Evolutionary conservation across 805 yeast genomes (phyloP), one percentile per base, ranked within the genome.

Genomic region (Wickerhamomyces silvicola): DNA sequence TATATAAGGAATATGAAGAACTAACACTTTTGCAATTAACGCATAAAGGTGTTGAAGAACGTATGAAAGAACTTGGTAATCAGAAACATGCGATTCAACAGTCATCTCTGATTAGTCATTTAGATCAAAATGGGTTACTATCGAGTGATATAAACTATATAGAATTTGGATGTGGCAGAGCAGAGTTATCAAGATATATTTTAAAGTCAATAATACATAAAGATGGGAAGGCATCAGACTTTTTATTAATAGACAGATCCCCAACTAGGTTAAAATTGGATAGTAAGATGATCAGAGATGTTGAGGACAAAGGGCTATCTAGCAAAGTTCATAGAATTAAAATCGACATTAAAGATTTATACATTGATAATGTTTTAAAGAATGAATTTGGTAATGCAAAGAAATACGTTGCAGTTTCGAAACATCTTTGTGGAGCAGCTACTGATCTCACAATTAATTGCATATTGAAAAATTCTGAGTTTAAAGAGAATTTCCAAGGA

Each of bases 141-240:
- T 52, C 56, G 2, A 24, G 52, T 2, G 36, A 43, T 3, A 33
- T 45, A 22, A 57, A 64, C 31, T 73, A 75, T 49, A 52, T 81
- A 18, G 97, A 87, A 56, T 86, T 85, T 62, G 97, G 97, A 1
- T 83, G 95, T 54, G 97, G 97, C 0, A 72, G 88, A 41, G 95
- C 84, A 2, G 96, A 88, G 50, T 65, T 87, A 16, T 70, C 87
- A 1, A 57, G 94, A 36, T 81, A 75, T 45, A 59, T 83, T 10
- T 66, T 56, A 7, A 46, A 45, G 34, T 63, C 50, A 33, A 51
- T 54, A 11, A 36, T 49, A 11, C 40, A 38, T 18, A 43, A 50
- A 25, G 45, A 41, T 29, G 26, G 24, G 4, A 36, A 35, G 11
- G 34, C 52, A 23, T 31, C 42, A 12, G 59, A 50, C 43, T 82